Evolutionary conservation across 2,329 filamentous ascomycete species (phyloP).

Genomic region (Clarireedia hainanense): DNA sequence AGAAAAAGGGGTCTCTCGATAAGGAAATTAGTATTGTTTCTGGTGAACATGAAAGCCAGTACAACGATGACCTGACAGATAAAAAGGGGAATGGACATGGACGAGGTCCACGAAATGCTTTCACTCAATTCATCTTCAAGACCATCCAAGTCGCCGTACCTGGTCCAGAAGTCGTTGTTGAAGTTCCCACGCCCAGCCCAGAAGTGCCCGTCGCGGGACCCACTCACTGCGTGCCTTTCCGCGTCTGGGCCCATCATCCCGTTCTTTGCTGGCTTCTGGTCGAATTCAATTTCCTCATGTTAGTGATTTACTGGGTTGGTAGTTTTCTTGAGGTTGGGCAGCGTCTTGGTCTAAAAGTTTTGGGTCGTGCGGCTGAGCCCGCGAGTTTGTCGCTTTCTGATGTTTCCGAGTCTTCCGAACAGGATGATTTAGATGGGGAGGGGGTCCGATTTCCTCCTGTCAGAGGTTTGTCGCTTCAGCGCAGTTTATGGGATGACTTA

Average conservation of each 20-base stretch:
- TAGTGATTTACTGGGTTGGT: not conserved
- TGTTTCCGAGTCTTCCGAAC: not conserved
- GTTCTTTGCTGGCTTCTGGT: conserved; percentile 8
- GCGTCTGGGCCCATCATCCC: conserved; percentile 5
- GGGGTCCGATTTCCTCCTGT: not conserved
- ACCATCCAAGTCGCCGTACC: not conserved
- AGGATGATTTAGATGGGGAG: not conserved
- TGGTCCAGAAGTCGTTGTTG: not conserved
- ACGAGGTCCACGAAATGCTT: too few relatives aligned
- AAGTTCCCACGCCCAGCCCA: not conserved
- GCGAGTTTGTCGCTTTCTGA: not conserved
- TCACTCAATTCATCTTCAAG: too few relatives aligned
- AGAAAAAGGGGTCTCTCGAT: too few relatives aligned
- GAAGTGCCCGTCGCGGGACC: not conserved
- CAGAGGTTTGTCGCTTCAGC: not conserved
- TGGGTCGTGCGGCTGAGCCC: not conserved
- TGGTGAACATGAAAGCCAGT: too few relatives aligned
- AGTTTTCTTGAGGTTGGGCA: not conserved
- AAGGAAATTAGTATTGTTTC: too few relatives aligned
- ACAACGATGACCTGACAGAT: too few relatives aligned
- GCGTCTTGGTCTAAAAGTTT: not conserved
- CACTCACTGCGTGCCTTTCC: conserved; percentile 3
- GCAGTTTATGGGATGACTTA: not conserved
- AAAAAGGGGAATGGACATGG: too few relatives aligned
- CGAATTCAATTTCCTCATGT: conserved; percentile 5